Evolutionary conservation across 441 rosid genomes (phyloP), one percentile per base, ranked within the genome.

Genomic region (Geranium incanum): DNA sequence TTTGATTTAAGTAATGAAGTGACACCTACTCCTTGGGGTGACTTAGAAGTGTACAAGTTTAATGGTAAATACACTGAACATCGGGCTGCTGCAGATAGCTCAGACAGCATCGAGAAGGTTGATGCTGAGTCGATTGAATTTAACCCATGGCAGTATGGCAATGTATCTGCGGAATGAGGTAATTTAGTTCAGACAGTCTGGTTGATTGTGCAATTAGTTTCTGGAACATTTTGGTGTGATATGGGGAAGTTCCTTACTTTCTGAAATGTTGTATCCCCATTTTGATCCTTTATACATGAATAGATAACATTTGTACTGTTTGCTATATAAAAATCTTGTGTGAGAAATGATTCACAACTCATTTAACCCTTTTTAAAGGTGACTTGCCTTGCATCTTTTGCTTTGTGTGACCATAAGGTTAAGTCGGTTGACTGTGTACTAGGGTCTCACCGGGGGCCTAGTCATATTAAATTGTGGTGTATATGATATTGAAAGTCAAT

Each of bases 21-120:
- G 66, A 81, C 89, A 36, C 83, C 94, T 9, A 95, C 99, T 11
- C 99, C 97, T 13, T 95, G 99, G 99, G 99, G 99, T 0, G 97
- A 95, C 76, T 77, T 95, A 69, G 98, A 93, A 82, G 88, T 95
- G 15, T 95, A 93, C 79, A 84, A 71, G 72, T 92, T 78, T 87
- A 95, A 92, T 21, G 96, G 95, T 64, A 95, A 87, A 72, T 95
- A 95, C 71, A 60, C 68, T 1, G 82, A 91, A 73, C 89, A 91
- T 67, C 86, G 88, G 2, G 89, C 83, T 52, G 84, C 82, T 1
- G 68, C 83, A 0, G 96, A 92, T 80, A 75, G 72, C 74, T 84
- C 88, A 8, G 78, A 76, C 19, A 74, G 76, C 77, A 60, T 68
- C 5, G 85, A 78, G 21, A 88, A 82, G 72, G 72, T 77, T 39